Base-by-base conservation (phyloP, 2,329 filamentous ascomycete genomes). In the Thelonectria blattea region DNA sequence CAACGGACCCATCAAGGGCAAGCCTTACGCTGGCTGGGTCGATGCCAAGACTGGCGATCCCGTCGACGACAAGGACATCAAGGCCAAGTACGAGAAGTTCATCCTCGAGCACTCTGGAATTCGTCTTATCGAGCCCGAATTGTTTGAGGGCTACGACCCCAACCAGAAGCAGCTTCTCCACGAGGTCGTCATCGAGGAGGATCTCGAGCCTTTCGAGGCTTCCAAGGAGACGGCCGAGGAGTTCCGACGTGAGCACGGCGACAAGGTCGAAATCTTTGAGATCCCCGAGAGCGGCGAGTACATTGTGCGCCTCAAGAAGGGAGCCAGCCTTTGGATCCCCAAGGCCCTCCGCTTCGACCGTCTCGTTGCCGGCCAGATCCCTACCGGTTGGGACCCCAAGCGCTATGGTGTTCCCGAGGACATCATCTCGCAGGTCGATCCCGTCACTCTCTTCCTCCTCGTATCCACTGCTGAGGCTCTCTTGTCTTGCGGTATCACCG, bases 151-250 rank as follows among this genome's bases (percentile, higher is more conserved):
- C 60, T 99, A 99, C 74, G 93, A 99, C 75, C 96, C 95, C 63
- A 95, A 96, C 79, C 93, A 97, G 88, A 99, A 99, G 85, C 93
- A 98, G 81, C 85, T 99, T 66, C 89, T 99, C 52, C 95, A 99
- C 74, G 95, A 99, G 79, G 92, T 99, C 60, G 93, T 97, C 68
- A 96, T 99, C 63, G 90, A 98, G 76, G 93, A 97, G 77, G 95
- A 99, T 71, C 87, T 99, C 10, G 94, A 98, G 73, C 93, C 95
- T 30, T 99, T 99, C 72, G 95, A 99, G 83, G 85, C 93, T 15
- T 97, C 94, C 69, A 97, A 97, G 83, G 95, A 99, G 79, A 97
- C 92, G 41, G 95, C 95, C 0, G 90, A 96, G 73, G 94, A 98
- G 79, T 99, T 99, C 86, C 93, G 91, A 85, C 91, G 93, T 66